Base-by-base conservation (phyloP, 306 rosid species). In the Oemleria cerasiformis region DNA sequence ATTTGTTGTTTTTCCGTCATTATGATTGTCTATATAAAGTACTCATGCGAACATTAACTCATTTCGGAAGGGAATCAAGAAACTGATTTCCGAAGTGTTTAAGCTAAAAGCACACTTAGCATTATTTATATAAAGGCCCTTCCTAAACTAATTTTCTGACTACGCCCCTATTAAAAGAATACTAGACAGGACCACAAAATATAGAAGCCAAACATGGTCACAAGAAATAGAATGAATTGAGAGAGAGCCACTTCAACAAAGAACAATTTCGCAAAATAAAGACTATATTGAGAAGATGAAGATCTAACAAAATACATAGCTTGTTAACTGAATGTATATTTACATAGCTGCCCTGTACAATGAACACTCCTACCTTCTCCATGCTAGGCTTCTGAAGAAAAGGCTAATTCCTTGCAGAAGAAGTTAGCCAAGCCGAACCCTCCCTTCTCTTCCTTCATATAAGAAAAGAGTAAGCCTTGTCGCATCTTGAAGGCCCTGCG, bases 341-440 rank as follows among this genome's bases (percentile, higher is more conserved):
- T 48, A 58, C 73, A 39, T 39, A 47, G 36, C 58, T 54, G 51
- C 58, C 10, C 16, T 54, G 30, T 25, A 74, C 38, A 55, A 9
- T 53, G 44, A 10, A 43, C 71, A 65, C 21, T 13, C 12, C 49
- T 45, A 34, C 25, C 34, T 7, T 14, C 43, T 23, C 12, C 54
- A 43, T 23, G 34, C 42, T 66, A 47, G 16, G 30, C 30, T 25
- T 58, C 19, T 7, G 41, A 14, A 58, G 19, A 14, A 58, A 58
- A 58, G 9, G 10, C n/a, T 7, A 58, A 42, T 42, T 4, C 21
- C 68, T 20, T 64, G 16, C 34, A 64, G 3, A 38, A 39, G 12
- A 68, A 68, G 39, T 39, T 53, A 19, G 19, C 49, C 38, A 40
- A 53, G 14, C 71, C 30, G 59, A 49, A 38, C 23, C 45, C 25